Conservation (phyloP, 345 rosid species). For the Rhodomyrtus tomentosa region DNA sequence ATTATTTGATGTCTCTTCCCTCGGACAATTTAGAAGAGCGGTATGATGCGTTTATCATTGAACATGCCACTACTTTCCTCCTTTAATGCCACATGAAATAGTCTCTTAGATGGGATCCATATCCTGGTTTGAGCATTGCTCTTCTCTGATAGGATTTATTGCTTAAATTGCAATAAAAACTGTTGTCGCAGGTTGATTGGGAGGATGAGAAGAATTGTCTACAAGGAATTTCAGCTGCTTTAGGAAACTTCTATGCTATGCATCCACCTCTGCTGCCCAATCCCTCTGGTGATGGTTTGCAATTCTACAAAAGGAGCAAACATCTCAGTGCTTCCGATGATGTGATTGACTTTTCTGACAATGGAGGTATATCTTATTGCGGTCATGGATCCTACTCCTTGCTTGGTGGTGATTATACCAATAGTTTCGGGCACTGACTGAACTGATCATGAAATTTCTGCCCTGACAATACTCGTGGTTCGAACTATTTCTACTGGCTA, state of each 20-base stretch:
- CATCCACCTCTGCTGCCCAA: conserved; percentile 85
- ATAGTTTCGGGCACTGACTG: neutral
- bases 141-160: neutral
- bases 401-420: neutral
- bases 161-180: neutral
- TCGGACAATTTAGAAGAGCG: neutral
- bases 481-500: neutral
- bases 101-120: neutral
- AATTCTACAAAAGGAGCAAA: conserved; percentile 41
- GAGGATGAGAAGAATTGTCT: conserved; percentile 78
- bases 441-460: neutral
- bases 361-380: conserved; percentile 23
- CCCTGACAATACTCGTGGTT: neutral
- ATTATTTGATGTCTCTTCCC: neutral
- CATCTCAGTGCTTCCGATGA: conserved; percentile 15
- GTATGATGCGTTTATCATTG: neutral
- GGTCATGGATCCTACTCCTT: neutral
- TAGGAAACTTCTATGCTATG: conserved; percentile 88
- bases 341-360: conserved; percentile 7
- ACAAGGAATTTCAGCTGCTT: conserved; percentile 78
- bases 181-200: conserved; percentile 61
- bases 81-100: neutral
- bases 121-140: neutral
- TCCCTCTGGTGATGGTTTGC: conserved; percentile 66
- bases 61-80: neutral